Base-by-base conservation (phyloP, 129 eudicot genomes). In the Rutidosis leptorrhynchoides region DNA sequence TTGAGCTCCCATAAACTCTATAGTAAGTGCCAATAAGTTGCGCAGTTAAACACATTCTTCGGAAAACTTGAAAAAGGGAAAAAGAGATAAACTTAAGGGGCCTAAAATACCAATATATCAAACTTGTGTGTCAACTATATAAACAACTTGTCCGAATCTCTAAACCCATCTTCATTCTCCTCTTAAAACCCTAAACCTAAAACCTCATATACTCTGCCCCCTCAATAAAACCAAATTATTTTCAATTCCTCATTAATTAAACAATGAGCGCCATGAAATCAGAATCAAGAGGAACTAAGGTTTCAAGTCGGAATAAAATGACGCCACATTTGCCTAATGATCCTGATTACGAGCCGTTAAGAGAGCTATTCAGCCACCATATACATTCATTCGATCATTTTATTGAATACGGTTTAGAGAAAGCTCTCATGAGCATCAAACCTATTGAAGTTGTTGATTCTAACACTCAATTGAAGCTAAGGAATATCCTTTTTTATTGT, bases 361-460 rank as follows among this genome's bases (percentile, higher is more conserved):
- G 72, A 27, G 92, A 93, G 75, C 78, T 93, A 11, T 87, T 93
- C 77, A 80, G 68, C n/a, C 98, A 88, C 65, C 98, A 88, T 59
- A 89, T 93, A 30, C 84, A 88, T 29, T 93, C 96, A 3, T 93
- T 83, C 59, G 84, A 93, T 69, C 71, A 93, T 74, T 80, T 93
- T 85, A 52, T 83, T 1, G 96, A 89, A 24, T 24, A 62, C 9
- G 98, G 98, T 1, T 37, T 93, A 15, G 87, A 86, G 45, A 72
- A 69, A 6, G 79, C 84, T 74, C 66, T 86, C 65, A 45, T 59
- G 65, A 82, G 51, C 64, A 48, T 93, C 64, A 82, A 84, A 54
- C 92, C 95, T 6, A 48, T 82, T 37, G 81, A 78, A 24, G 85
- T 90, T 43, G 11, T 64, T 25, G 92, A 87, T 33, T 25, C 89